Evolutionary conservation across 345 rosid species (phyloP).

Genomic region (Cardamine occulta): DNA sequence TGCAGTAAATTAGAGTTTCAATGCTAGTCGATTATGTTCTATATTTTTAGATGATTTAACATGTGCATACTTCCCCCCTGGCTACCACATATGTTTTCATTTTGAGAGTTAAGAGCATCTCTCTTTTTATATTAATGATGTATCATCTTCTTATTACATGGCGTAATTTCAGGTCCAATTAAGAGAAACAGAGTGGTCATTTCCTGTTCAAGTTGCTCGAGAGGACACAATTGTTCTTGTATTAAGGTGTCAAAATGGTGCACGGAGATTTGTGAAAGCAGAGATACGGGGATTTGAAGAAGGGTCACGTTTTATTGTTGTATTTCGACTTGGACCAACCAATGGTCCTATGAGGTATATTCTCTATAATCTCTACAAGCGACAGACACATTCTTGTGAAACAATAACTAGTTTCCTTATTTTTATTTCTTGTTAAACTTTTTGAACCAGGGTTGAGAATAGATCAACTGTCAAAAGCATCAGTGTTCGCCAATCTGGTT

Average conservation of each 20-base stretch:
- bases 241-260: constrained; percentile 66
- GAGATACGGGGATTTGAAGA: constrained; percentile 98
- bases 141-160: constrained; percentile 29
- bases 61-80: constrained; percentile 1
- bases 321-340: constrained; percentile 82
- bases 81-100: constrained; percentile 19
- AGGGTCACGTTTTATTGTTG: constrained; percentile 94
- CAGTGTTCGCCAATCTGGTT: constrained; percentile 87
- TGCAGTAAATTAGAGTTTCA: constrained; percentile 22
- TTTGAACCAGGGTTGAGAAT: constrained; percentile 79
- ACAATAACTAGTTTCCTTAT: constrained; percentile 23
- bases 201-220: constrained; percentile 75
- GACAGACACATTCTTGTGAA: constrained; percentile 11
- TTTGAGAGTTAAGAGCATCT: constrained; percentile 25
- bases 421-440: constrained; percentile 24
- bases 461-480: constrained; percentile 61
- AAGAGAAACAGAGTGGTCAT: constrained; percentile 90
- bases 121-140: constrained; percentile 15
- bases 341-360: constrained; percentile 88
- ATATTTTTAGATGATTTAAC: constrained; percentile 28
- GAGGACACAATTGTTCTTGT: constrained; percentile 91
- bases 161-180: constrained; percentile 62
- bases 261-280: constrained; percentile 59
- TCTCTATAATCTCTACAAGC: constrained; percentile 2
- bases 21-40: constrained; percentile 7